Evolutionary conservation across 352 stramenopile genomes (phyloP).

Genomic region (Pseudoperonospora humuli): DNA sequence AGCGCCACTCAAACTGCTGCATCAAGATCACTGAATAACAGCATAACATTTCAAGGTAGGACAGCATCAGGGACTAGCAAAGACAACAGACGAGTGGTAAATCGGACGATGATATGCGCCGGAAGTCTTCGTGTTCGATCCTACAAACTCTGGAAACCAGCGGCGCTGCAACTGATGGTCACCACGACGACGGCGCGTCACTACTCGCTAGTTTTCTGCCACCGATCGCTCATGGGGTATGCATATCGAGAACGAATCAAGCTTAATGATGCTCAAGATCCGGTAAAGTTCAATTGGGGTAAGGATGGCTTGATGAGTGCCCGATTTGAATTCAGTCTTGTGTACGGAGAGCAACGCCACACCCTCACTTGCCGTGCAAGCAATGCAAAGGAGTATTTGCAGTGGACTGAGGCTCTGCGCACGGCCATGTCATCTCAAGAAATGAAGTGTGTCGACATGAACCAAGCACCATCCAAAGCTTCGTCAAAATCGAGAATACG

Average conservation of each 20-base stretch:
- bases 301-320: constrained; percentile 22
- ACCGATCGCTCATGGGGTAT: constrained; percentile 23
- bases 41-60: constrained; percentile 1
- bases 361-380: constrained; percentile 20
- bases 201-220: constrained; percentile 27
- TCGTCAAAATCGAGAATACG: constrained; percentile 7
- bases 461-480: constrained; percentile 15
- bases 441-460: constrained; percentile 7
- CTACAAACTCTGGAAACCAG: constrained; percentile 33
- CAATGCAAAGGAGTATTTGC: constrained; percentile 26
- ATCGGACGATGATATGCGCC: constrained; percentile 17
- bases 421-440: constrained; percentile 11
- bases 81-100: constrained; percentile 16
- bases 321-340: constrained; percentile 28
- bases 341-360: constrained; percentile 16
- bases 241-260: constrained; percentile 23
- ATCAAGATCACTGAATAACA: constrained; percentile 5
- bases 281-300: constrained; percentile 16
- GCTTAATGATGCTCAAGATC: constrained; percentile 11
- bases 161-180: constrained; percentile 22
- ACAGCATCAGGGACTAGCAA: constrained; percentile 4
- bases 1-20: constrained; percentile 14
- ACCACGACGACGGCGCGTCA: constrained; percentile 23
- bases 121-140: constrained; percentile 23
- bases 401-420: constrained; percentile 23